phyloP scores from a whole-genome alignment of 2,329 filamentous ascomycete genomes.

The Colletotrichum chrysophilum region DNA sequence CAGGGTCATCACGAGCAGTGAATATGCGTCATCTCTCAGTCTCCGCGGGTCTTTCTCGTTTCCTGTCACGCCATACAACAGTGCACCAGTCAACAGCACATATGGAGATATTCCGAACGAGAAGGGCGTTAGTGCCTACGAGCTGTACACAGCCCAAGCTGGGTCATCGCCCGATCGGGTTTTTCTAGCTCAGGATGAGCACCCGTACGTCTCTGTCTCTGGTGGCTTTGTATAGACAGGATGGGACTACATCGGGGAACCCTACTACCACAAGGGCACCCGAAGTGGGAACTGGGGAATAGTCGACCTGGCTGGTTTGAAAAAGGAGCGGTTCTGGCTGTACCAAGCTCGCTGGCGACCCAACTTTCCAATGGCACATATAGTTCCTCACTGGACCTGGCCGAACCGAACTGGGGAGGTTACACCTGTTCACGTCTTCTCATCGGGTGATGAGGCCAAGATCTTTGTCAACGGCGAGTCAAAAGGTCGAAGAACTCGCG shows the following conservation, averaged over 20 bases:
- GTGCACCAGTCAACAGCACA: constrained; percentile 39
- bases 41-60: constrained; percentile 57
- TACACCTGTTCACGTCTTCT: neutral
- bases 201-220: constrained; percentile 56
- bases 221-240: constrained; percentile 60
- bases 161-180: constrained; percentile 58
- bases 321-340: constrained; percentile 53
- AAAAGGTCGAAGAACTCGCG: neutral
- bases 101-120: constrained; percentile 22
- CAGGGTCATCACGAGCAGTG: constrained; percentile 19
- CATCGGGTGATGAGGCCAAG: neutral
- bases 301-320: constrained; percentile 61
- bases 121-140: constrained; percentile 54
- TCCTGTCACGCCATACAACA: constrained; percentile 46
- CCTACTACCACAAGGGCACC: constrained; percentile 49
- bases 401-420: neutral
- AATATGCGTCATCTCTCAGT: constrained; percentile 52
- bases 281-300: constrained; percentile 62
- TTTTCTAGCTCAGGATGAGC: constrained; percentile 50
- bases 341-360: constrained; percentile 28
- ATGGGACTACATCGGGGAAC: constrained; percentile 55
- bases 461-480: neutral
- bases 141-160: constrained; percentile 51
- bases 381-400: neutral
- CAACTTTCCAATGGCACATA: neutral